Evolutionary conservation across 371 early-diverging fungal genomes (phyloP).

Genomic region (Entomophthora muscae): DNA sequence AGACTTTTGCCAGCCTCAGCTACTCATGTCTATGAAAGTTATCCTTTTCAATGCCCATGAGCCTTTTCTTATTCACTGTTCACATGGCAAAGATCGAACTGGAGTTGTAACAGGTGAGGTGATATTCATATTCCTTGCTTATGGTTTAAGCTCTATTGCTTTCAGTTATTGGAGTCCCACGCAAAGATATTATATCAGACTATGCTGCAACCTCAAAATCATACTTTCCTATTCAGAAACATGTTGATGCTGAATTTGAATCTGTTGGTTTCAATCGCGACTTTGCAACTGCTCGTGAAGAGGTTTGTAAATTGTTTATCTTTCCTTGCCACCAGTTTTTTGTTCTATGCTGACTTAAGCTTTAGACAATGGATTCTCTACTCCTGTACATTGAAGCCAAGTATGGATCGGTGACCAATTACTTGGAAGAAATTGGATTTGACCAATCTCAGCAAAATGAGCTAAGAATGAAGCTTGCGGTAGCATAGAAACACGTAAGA

Average conservation of each 20-base stretch:
- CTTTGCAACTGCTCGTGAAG: not conserved
- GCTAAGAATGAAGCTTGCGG: not conserved
- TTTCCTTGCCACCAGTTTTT: not conserved
- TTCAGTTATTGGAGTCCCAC: not conserved
- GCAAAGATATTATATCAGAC: not conserved
- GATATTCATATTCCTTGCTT: not conserved
- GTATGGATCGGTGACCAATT: not conserved
- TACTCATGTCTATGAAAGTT: not conserved
- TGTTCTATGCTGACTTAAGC: no score
- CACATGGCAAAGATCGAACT: constrained; percentile 80
- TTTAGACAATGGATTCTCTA: constrained; percentile 1
- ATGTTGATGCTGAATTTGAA: not conserved
- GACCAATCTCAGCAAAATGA: not conserved
- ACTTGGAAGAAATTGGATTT: constrained; percentile 1
- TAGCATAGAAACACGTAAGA: not conserved
- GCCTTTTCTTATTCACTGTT: constrained; percentile 66
- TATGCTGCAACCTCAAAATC: not conserved
- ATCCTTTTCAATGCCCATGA: not conserved
- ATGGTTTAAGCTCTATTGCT: constrained; percentile 5
- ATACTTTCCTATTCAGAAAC: not conserved
- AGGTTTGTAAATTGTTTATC: not conserved
- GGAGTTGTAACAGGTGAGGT: constrained; percentile 25
- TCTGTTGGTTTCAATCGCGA: not conserved
- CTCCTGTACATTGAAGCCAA: not conserved
- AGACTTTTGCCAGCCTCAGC: not conserved